These are phyloP conservation scores for Exophiala viscosa DNA, from an alignment of 2,329 filamentous ascomycete genomes.

Conservation along the genomic window DNA sequence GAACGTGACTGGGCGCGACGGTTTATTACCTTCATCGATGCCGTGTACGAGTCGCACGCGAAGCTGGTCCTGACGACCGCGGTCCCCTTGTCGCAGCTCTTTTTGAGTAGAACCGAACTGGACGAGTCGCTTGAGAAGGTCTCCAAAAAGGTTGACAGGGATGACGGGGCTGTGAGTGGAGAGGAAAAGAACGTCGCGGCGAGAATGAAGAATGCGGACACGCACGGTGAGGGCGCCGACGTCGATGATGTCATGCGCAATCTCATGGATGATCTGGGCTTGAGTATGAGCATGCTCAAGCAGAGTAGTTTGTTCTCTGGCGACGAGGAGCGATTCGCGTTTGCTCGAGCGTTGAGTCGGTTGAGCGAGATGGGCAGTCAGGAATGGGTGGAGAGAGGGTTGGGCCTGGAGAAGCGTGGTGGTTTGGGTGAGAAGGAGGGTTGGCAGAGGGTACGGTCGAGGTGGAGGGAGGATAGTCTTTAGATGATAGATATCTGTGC, in stretches of 20 bases:
- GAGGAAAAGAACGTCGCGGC: slow-evolving; percentile 32
- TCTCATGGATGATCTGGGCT: slow-evolving; percentile 82
- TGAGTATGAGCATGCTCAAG: slow-evolving; percentile 81
- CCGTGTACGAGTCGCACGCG: slow-evolving; percentile 87
- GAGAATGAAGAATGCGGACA: slow-evolving; percentile 39
- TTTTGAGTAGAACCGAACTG: slow-evolving; percentile 70
- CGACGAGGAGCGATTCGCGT: slow-evolving; percentile 95
- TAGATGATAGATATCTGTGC: slow-evolving; percentile 23
- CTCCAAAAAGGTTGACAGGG: slow-evolving; percentile 29
- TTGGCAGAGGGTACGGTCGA: slow-evolving; percentile 48
- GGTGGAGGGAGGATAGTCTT: slow-evolving; percentile 50
- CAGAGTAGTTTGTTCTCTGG: slow-evolving; percentile 83
- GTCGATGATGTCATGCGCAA: slow-evolving; percentile 69
- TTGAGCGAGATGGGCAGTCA: slow-evolving; percentile 89
- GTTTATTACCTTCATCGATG: slow-evolving; percentile 97
- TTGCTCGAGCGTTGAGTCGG: slow-evolving; percentile 79
- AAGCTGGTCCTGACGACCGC: slow-evolving; percentile 91
- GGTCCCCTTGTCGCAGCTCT: slow-evolving; percentile 79
- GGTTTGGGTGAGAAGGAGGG: slow-evolving; percentile 45
- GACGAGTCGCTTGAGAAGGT: slow-evolving; percentile 52
- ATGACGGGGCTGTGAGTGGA: slow-evolving; percentile 23
- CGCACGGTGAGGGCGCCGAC: slow-evolving; percentile 46
- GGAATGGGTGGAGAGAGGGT: slow-evolving; percentile 85
- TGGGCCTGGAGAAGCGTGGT: slow-evolving; percentile 46
- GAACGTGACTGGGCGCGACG: slow-evolving; percentile 82